phyloP scores from a whole-genome alignment of 805 yeast species.

The Ogataea salicorniae region DNA sequence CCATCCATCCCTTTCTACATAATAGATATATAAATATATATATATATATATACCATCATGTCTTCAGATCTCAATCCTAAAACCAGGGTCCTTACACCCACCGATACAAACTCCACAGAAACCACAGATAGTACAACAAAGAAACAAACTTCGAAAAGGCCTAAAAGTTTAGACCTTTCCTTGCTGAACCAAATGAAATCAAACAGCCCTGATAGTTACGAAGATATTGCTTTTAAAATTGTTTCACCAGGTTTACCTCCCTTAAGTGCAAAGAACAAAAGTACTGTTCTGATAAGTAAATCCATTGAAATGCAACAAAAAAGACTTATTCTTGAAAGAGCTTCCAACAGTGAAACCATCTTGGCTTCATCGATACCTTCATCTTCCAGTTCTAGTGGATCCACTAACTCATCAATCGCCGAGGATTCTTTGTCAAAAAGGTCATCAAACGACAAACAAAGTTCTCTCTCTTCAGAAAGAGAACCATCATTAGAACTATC shows the following conservation, averaged over 20 bases:
- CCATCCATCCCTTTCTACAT: too few species aligned
- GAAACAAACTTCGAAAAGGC: background rate
- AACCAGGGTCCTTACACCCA: background rate
- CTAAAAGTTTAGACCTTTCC: conserved; percentile 8
- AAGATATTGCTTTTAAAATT: conserved; percentile 12
- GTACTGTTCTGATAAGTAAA: conserved; percentile 15
- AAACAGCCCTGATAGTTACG: background rate
- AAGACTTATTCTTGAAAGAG: conserved; percentile 14
- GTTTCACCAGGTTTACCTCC: conserved; percentile 24
- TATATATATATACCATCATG: too few species aligned
- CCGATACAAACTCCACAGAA: background rate
- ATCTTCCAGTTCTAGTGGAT: background rate
- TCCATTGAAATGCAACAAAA: conserved; percentile 21
- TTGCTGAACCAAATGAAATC: conserved; percentile 3
- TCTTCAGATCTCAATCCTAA: too few species aligned
- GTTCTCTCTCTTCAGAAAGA: background rate
- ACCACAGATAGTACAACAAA: too few species aligned
- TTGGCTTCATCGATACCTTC: background rate
- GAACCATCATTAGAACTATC: background rate
- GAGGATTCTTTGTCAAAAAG: too few species aligned
- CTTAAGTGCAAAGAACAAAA: conserved; percentile 15
- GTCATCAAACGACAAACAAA: background rate
- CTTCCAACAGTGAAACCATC: background rate
- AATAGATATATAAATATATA: too few species aligned
- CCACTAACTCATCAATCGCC: too few species aligned